Conservation (phyloP, 345 rosid species). For the Psidium guajava region DNA sequence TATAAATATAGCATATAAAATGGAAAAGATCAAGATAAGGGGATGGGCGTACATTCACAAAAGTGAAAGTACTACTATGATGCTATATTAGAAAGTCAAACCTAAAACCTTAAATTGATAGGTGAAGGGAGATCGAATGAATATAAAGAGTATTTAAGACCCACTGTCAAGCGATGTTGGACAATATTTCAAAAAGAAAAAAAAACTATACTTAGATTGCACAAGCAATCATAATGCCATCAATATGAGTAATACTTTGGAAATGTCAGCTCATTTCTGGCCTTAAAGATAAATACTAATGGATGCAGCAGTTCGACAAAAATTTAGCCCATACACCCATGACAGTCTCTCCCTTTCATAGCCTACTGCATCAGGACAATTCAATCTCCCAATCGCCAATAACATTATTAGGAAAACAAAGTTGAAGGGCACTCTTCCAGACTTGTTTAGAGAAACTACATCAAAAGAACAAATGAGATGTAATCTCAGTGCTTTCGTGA, state of each 20-base stretch:
- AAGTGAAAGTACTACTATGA: too few species aligned
- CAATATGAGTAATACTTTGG: too few species aligned
- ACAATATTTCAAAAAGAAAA: too few species aligned
- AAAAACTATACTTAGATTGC: too few species aligned
- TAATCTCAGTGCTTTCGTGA: too few species aligned
- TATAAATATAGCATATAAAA: neutral
- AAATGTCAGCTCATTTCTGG: neutral
- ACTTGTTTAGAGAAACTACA: neutral
- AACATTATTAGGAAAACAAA: neutral
- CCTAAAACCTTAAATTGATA: too few species aligned
- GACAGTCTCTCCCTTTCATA: neutral
- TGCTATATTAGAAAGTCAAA: too few species aligned
- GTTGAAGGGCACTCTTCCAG: neutral
- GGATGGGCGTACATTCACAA: too few species aligned
- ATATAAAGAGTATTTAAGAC: too few species aligned
- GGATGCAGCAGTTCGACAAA: neutral
- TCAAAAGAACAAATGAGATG: too few species aligned
- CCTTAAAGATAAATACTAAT: neutral
- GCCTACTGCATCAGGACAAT: conserved; percentile 1
- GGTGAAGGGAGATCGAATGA: too few species aligned
- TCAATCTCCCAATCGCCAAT: neutral
- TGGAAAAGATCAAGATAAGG: neutral
- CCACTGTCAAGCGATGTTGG: too few species aligned
- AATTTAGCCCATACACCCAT: neutral
- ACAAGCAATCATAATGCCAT: neutral